Evolutionary conservation across 176 grass and related monocot genomes (phyloP).

Genomic region (barley (Hordeum vulgare)): DNA sequence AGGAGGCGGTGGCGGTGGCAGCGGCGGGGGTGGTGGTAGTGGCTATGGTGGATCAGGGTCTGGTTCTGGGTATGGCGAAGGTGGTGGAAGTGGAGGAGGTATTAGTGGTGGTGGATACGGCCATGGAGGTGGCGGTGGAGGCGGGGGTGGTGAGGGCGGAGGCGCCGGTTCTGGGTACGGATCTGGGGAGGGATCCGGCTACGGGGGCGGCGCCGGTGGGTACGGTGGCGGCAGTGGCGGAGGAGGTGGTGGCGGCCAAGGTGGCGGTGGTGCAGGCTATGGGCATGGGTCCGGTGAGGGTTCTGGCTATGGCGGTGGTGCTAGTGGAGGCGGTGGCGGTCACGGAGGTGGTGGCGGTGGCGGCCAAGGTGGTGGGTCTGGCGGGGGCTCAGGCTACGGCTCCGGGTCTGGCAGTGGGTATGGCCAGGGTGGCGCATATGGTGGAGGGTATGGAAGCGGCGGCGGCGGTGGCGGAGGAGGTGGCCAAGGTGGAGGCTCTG

Average conservation of each 20-base stretch:
- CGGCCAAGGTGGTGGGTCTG: constrained; percentile 8
- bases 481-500: neutral
- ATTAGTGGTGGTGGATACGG: neutral
- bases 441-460: neutral
- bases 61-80: constrained; percentile 19
- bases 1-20: neutral
- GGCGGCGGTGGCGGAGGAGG: neutral
- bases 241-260: neutral
- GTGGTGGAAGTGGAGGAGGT: constrained; percentile 23
- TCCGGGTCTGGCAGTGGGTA: neutral
- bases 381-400: neutral
- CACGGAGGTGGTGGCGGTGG: neutral
- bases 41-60: constrained; percentile 14
- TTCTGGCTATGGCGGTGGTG: neutral
- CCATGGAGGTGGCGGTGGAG: neutral
- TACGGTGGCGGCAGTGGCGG: neutral
- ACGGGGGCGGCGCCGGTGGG: neutral
- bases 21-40: constrained; percentile 18
- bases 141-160: neutral
- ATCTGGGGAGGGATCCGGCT: constrained; percentile 1
- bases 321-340: neutral
- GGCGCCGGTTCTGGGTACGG: neutral
- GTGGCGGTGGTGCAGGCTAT: neutral
- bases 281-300: constrained; percentile 3
- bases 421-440: constrained; percentile 2